Evolutionary conservation across 192 early-diverging fungal species (phyloP), one percentile per base, ranked within the genome.

Genomic region (Umbelopsis ramanniana): DNA sequence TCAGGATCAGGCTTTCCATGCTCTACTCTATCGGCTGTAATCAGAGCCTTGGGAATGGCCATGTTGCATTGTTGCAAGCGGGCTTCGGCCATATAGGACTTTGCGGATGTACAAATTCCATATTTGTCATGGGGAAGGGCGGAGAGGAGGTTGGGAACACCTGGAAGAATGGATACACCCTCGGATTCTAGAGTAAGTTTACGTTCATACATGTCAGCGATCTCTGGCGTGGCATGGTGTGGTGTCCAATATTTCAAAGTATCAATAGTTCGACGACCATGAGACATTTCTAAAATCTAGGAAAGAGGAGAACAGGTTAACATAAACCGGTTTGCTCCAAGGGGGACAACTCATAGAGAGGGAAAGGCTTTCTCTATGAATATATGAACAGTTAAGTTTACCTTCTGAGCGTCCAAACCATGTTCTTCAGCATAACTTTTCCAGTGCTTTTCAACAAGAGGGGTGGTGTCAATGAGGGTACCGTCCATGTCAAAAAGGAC

Each of bases 391-490:
- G 2, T 24, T 70, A 48, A 2, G 1, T 4, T n/a, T 78, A 79
- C 77, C 73, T 79, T 71, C 38, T 77, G 60, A 38, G 70, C 72
- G 40, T 83, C 79, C 45, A 87, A 66, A 35, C 76, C 68, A 46
- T 87, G 81, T 21, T 72, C 71, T 11, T 54, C 55, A 24, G 81
- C 82, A 76, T 81, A 77, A 14, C 40, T 10, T 14, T 73, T 60
- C 85, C 85, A 87, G 23, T 83, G 77, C 37, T 79, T 78, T 35
- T 84, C 82, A 14, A 87, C 83, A 24, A 82, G 69, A 7, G 71
- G 76, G 0, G 85, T 87, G 0, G 85, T 87, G 66, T 87, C 85
- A 70, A 87, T 78, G 29, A 87, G 66, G 1, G 85, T 87, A 35
- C 83, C 83, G 67, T 87, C 85, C 69, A 81, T 67, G 35, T 81